Evolutionary conservation across 257 asterid genomes (phyloP).

Genomic region (Buddleja alternifolia): DNA sequence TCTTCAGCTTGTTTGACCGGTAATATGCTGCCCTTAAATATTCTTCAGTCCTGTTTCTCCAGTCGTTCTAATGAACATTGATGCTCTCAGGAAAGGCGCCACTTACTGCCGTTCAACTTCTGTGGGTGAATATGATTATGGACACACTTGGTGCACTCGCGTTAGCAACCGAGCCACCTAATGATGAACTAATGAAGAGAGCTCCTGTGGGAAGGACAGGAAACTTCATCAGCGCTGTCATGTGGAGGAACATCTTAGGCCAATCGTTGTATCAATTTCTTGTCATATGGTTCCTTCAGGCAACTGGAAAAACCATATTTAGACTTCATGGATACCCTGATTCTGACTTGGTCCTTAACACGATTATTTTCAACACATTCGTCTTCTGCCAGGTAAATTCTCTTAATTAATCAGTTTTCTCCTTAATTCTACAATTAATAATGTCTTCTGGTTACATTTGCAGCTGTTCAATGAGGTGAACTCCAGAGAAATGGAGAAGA

Average conservation of each 20-base stretch:
- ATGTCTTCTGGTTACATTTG: conserved; percentile 27
- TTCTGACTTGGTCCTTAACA: conserved; percentile 78
- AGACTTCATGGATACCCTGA: conserved; percentile 50
- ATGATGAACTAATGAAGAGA: conserved; percentile 83
- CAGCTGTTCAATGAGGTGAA: conserved; percentile 83
- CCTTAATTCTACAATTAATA: conserved; percentile 30
- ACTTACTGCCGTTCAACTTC: conserved; percentile 95
- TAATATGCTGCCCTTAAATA: conserved; percentile 11
- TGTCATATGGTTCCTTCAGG: conserved; percentile 86
- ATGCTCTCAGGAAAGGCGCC: conserved; percentile 70
- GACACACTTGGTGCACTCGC: conserved; percentile 98
- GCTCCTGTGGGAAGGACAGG: conserved; percentile 88
- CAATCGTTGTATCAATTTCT: conserved; percentile 82
- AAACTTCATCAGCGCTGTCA: conserved; percentile 72
- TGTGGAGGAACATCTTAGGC: conserved; percentile 98
- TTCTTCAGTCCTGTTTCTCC: background rate
- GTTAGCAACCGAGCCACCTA: conserved; percentile 93
- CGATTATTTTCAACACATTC: conserved; percentile 88
- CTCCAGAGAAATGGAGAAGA: conserved; percentile 79
- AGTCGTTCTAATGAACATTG: background rate
- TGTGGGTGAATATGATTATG: conserved; percentile 99
- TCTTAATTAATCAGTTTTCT: background rate
- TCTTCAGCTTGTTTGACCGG: conserved; percentile 91
- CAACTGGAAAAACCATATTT: conserved; percentile 64
- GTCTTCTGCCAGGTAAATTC: conserved; percentile 90